Evolutionary conservation across 306 rosid genomes (phyloP), one percentile per base, ranked within the genome.

Genomic region (Medicago arabica): DNA sequence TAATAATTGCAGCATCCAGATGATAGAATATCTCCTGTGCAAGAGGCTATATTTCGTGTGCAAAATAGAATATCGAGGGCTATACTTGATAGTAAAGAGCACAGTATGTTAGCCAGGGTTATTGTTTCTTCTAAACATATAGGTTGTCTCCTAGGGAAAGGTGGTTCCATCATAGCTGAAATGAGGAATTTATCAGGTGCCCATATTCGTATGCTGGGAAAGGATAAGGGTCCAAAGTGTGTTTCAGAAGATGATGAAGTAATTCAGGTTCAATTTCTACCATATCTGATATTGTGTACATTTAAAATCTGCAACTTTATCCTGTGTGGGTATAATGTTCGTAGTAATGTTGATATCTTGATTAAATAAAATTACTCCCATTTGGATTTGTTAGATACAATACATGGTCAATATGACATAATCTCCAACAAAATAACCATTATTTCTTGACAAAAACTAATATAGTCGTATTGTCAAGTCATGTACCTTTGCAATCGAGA

Each of bases 91-190:
- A 74, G 67, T 77, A 88, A 87, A 86, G 98, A 90, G 46, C 92
- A 88, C 53, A 75, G 80, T 40, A 80, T 83, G 82, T 76, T 86
- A 63, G 92, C 99, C 4, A 96, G 96, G 88, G 67, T 96, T 77
- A 91, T 96, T 70, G 89, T 96, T 82, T 89, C 93, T 79, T 84
- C 93, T 61, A 90, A 82, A 77, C 96, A 95, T 85, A 89, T 90
- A 65, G 98, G 98, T 39, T 96, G 99, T 84, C 96, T 96, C 68
- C 93, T 96, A 14, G 99, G 99, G 71, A 95, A 90, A 82, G 97
- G 97, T 69, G 99, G 99, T 73, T 81, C 93, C 72, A 83, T 96
- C 76, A 92, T 96, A 72, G 80, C 90, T 21, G 99, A 96, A 85
- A 96, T 96, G 99, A 89, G 99, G 85, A 92, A 92, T 88, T 86